phyloP scores from a whole-genome alignment of 2,329 filamentous ascomycete genomes.

The Fusarium sp. region DNA sequence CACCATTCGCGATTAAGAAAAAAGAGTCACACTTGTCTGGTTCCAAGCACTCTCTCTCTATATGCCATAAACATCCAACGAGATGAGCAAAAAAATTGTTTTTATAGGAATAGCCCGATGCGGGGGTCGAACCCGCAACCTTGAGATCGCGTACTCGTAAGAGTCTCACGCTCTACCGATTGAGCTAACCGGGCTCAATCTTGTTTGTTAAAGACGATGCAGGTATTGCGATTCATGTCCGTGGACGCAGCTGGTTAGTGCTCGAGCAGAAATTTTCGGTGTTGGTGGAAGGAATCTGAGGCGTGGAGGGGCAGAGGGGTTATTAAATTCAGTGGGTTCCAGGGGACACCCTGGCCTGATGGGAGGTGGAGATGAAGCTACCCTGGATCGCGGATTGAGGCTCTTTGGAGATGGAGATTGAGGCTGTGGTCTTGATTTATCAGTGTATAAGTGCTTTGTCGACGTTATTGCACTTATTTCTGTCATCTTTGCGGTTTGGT shows the following conservation, averaged over 20 bases:
- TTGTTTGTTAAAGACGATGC: not conserved
- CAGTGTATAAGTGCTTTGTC: too few species aligned
- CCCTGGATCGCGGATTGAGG: not conserved
- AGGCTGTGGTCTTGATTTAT: not conserved
- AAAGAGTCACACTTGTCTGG: not conserved
- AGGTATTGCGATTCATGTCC: not conserved
- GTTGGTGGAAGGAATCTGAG: not conserved
- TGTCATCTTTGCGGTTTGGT: accelerated
- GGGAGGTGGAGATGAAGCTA: not conserved
- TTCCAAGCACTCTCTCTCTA: not conserved
- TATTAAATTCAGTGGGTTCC: conserved; percentile 11
- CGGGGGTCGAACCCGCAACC: conserved; percentile 64
- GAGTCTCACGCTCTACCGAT: conserved; percentile 74
- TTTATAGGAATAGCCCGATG: conserved; percentile 48
- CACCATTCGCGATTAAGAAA: not conserved
- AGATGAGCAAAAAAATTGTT: not conserved
- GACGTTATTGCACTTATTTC: accelerated
- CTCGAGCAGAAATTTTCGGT: not conserved
- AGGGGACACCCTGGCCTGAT: conserved; percentile 19
- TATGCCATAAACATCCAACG: not conserved
- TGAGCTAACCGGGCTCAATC: conserved; percentile 44
- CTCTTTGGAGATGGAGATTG: not conserved
- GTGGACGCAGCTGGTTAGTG: too few species aligned
- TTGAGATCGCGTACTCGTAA: conserved; percentile 60
- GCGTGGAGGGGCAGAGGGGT: not conserved